Evolutionary conservation across 2,329 filamentous ascomycete genomes (phyloP), one percentile per base, ranked within the genome.

Genomic region (Fusarium chuoi): DNA sequence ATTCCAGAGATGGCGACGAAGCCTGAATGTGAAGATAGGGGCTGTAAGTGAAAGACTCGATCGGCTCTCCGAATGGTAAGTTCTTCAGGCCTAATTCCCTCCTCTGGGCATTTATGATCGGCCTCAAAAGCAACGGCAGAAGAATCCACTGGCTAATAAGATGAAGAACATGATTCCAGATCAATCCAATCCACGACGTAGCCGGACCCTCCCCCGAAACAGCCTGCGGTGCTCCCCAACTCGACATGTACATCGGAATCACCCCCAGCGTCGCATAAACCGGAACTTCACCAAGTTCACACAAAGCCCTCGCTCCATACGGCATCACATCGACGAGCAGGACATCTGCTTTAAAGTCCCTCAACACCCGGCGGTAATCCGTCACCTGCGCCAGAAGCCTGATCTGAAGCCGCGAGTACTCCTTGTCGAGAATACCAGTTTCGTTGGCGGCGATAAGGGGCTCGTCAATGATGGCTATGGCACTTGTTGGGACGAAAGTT

Each of bases 261-360:
- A 84, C 82, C 7, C 83, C 83, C 15, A 84, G 71, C 1, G 82
- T 84, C 7, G 82, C 83, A 62, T 83, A 84, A 0, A 68, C 71
- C 1, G 81, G 80, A 5, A 82, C 73, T 66, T 82, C 81, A 3
- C 78, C 81, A 13, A 83, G 70, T 30, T 84, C 82, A 18, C 75
- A 75, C 49, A 83, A 57, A 6, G 82, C 82, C n/a, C 77, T 79
- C 3, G 81, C 81, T 10, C 82, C 82, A 33, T 81, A 75, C 3
- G 82, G 82, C 65, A 83, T 70, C n/a, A 82, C 82, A 66, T 84
- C 82, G 48, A 83, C 82, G 4, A 84, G 69, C n/a, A 84, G 66
- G 22, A 77, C 77, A 55, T 83, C 80, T 17, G 81, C 74, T 33
- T 65, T 61, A 55, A 82, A 81, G 30, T 54, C 70, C 6, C 65